Evolutionary conservation across 106 monocot genomes (phyloP).

Genomic region (Dioscorea dumetorum): DNA sequence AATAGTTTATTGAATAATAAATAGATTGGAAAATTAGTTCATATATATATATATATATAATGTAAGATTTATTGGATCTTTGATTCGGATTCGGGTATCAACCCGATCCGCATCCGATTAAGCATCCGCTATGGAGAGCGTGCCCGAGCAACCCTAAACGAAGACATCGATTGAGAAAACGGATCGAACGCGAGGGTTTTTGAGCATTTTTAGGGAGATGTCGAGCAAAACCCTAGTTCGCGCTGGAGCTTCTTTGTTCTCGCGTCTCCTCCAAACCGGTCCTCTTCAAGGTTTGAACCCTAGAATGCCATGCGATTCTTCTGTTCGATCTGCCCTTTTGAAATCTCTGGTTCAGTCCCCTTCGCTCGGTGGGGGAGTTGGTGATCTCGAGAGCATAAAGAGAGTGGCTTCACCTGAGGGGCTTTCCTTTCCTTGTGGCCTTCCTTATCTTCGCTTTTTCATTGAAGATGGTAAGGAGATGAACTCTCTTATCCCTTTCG

Average conservation of each 20-base stretch:
- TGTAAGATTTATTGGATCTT: too few species aligned
- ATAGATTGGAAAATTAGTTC: too few species aligned
- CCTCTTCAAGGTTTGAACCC: background rate
- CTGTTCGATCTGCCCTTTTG: background rate
- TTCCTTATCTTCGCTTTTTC: conserved; percentile 61
- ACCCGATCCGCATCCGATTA: too few species aligned
- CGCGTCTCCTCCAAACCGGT: conserved; percentile 22
- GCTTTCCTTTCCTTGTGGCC: conserved; percentile 47
- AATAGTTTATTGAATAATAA: too few species aligned
- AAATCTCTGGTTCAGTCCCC: background rate
- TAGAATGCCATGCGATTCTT: background rate
- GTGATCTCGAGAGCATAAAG: conserved; percentile 22
- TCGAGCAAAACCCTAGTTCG: conserved; percentile 50
- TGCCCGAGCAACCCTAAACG: too few species aligned
- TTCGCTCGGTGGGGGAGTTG: conserved; percentile 1
- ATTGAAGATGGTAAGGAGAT: conserved; percentile 34
- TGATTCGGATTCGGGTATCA: too few species aligned
- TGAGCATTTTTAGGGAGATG: conserved; percentile 11
- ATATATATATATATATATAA: too few species aligned
- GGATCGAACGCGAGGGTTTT: conserved; percentile 14
- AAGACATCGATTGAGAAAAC: background rate
- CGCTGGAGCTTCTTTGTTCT: conserved; percentile 34
- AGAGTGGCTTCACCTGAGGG: conserved; percentile 20
- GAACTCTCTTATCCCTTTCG: background rate
- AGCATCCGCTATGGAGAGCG: too few species aligned